phyloP scores from a whole-genome alignment of 306 rosid species.

The Leucaena leucocephala region DNA sequence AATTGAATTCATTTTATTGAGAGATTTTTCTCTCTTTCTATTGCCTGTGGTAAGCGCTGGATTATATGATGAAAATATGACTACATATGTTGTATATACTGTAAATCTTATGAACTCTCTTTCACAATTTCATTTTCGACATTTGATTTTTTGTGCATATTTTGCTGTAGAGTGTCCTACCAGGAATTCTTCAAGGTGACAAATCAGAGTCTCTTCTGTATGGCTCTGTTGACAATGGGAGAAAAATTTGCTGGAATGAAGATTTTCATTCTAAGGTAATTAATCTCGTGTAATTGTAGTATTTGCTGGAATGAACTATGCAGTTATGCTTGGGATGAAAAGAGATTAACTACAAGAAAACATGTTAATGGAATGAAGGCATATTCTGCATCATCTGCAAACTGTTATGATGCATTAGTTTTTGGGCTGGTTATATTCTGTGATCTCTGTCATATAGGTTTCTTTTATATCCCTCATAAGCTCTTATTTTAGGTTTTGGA shows the following conservation, averaged over 20 bases:
- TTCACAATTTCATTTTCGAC: slow-evolving; percentile 21
- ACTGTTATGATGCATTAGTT: slow-evolving; percentile 1
- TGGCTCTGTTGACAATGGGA: slow-evolving; percentile 98
- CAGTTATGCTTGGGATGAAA: slow-evolving; percentile 12
- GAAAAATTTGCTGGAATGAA: slow-evolving; percentile 97
- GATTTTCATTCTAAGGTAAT: slow-evolving; percentile 95
- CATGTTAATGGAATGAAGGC: slow-evolving; percentile 7
- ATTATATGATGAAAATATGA: slow-evolving; percentile 15
- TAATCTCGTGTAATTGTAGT: slow-evolving; percentile 27
- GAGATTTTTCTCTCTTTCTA: background rate
- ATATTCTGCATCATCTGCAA: slow-evolving; percentile 23
- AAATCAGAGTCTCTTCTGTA: slow-evolving; percentile 95
- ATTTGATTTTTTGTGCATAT: slow-evolving; percentile 26
- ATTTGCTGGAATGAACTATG: slow-evolving; percentile 4
- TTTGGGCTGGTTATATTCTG: background rate
- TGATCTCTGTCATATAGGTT: slow-evolving; percentile 15
- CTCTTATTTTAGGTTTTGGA: slow-evolving; percentile 69
- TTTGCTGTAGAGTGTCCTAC: slow-evolving; percentile 85
- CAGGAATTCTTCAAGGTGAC: slow-evolving; percentile 99
- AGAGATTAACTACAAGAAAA: background rate
- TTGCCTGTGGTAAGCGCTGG: background rate
- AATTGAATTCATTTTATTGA: background rate
- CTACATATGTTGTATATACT: slow-evolving; percentile 4
- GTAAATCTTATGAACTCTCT: background rate
- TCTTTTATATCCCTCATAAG: slow-evolving; percentile 31